These are phyloP conservation scores for Rutstroemia sp. DNA, from an alignment of 2,329 filamentous ascomycete genomes.

Conservation along the genomic window DNA sequence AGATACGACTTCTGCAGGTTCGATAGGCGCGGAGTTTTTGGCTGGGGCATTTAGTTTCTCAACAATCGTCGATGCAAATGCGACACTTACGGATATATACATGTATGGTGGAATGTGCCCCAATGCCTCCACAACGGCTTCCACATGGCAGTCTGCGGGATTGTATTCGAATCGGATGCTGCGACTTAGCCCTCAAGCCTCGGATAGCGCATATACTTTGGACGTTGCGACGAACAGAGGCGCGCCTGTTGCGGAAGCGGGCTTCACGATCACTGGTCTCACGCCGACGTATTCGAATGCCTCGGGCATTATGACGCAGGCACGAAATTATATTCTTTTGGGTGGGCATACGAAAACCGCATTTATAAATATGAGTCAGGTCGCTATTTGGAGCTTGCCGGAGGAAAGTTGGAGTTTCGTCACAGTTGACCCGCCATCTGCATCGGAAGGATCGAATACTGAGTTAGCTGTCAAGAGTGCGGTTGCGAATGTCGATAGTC, in stretches of 20 bases:
- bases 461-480: constrained; percentile 48
- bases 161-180: constrained; percentile 79
- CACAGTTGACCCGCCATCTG: constrained; percentile 44
- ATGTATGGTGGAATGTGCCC: constrained; percentile 88
- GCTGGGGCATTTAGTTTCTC: constrained; percentile 36
- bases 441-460: constrained; percentile 33
- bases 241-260: constrained; percentile 72
- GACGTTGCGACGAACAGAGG: constrained; percentile 40
- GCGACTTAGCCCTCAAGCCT: constrained; percentile 43
- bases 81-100: constrained; percentile 29
- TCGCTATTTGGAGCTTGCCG: constrained; percentile 80
- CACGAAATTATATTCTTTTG: constrained; percentile 71
- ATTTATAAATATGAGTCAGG: constrained; percentile 91
- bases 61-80: constrained; percentile 22
- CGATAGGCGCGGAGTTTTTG: constrained; percentile 47
- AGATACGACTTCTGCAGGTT: constrained; percentile 29
- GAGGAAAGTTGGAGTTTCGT: constrained; percentile 83
- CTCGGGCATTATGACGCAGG: constrained; percentile 58
- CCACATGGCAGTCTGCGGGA: constrained; percentile 58
- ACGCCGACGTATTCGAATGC: constrained; percentile 62
- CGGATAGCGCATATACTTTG: constrained; percentile 33
- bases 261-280: constrained; percentile 74
- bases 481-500: constrained; percentile 48
- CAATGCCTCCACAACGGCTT: constrained; percentile 34
- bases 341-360: constrained; percentile 78